These are phyloP conservation scores for Neurospora crassa DNA, from an alignment of 2,329 filamentous ascomycete species.

Conservation along the genomic window DNA sequence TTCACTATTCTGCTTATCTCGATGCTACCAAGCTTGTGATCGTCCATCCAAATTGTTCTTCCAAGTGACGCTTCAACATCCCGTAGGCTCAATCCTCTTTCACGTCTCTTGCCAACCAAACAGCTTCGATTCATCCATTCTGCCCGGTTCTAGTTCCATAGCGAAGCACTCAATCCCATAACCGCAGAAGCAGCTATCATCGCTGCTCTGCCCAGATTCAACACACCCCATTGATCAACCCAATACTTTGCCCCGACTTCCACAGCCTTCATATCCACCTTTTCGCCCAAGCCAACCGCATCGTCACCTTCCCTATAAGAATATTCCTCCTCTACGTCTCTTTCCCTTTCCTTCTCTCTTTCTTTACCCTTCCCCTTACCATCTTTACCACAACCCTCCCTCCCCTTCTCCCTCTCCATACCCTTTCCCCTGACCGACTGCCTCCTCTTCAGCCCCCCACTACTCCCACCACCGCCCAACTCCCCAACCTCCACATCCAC, in stretches of 20 bases:
- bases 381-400: background rate
- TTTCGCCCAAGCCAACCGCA: conserved; percentile 17
- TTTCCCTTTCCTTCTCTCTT: background rate
- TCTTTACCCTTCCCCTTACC: background rate
- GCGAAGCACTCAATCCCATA: conserved; percentile 21
- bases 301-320: conserved; percentile 24
- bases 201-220: conserved; percentile 33
- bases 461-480: conserved; percentile 1
- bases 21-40: background rate
- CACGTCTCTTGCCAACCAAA: background rate
- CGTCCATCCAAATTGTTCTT: background rate
- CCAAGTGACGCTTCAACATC: background rate
- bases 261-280: conserved; percentile 8
- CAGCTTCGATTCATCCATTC: background rate
- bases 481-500: conserved; percentile 24
- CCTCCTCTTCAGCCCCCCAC: conserved; percentile 25
- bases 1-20: background rate
- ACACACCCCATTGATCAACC: conserved; percentile 44
- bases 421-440: conserved; percentile 11
- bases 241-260: conserved; percentile 37
- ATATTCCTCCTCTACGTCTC: background rate
- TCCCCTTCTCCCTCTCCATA: conserved; percentile 26
- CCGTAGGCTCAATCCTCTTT: background rate
- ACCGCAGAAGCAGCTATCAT: conserved; percentile 17
- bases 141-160: conserved; percentile 6